phyloP scores from a whole-genome alignment of 106 monocot genomes.

The Platanthera guangdongensis region DNA sequence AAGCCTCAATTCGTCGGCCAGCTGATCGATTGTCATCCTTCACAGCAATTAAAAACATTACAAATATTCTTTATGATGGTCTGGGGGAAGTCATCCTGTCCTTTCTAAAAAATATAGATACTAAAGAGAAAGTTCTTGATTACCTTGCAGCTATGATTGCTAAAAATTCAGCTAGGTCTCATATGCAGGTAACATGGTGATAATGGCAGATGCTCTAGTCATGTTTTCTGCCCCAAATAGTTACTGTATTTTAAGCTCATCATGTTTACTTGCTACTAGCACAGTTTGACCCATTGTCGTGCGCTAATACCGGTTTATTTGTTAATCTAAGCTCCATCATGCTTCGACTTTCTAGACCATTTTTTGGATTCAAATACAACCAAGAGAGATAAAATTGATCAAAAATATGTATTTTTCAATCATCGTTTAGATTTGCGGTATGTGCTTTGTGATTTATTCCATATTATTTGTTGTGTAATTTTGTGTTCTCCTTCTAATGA shows the following conservation, averaged over 20 bases:
- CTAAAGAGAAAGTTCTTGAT: constrained; percentile 75
- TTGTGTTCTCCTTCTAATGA: constrained; percentile 7
- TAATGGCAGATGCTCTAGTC: background rate
- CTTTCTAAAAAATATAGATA: constrained; percentile 77
- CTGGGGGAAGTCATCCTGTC: constrained; percentile 60
- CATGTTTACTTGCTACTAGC: background rate
- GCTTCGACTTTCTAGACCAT: constrained; percentile 96
- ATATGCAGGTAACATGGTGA: constrained; percentile 57
- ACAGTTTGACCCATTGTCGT: constrained; percentile 64
- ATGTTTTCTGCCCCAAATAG: background rate
- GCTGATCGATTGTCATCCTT: constrained; percentile 83
- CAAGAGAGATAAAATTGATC: constrained; percentile 84
- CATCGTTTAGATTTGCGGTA: constrained; percentile 69
- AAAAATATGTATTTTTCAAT: constrained; percentile 58
- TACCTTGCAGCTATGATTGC: constrained; percentile 75
- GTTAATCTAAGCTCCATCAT: constrained; percentile 87
- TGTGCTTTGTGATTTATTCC: constrained; percentile 7
- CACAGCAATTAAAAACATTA: constrained; percentile 70
- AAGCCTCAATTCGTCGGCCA: constrained; percentile 64
- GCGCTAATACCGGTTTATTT: constrained; percentile 86
- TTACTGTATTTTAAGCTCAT: background rate
- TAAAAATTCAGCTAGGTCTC: constrained; percentile 72
- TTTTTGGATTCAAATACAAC: constrained; percentile 66
- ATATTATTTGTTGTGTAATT: constrained; percentile 5
- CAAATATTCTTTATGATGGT: constrained; percentile 89